Evolutionary conservation across 1,284 basidiomycete species (phyloP), one percentile per base, ranked within the genome.

Genomic region (Rhodotorula sp.): DNA sequence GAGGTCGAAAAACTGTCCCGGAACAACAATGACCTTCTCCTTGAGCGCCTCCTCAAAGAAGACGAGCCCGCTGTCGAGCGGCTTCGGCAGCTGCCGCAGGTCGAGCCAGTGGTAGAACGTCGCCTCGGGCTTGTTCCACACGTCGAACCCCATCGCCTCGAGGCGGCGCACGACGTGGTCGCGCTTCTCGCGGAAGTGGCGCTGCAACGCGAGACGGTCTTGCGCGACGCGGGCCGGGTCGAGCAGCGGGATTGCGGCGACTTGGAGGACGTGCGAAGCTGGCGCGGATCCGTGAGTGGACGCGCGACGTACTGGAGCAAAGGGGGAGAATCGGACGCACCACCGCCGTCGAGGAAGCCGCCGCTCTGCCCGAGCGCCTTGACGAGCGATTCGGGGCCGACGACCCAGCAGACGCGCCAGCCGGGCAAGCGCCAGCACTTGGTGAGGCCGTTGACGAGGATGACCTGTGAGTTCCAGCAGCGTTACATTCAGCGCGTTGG

Each of bases 41-140:
- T 93, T 95, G 57, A 97, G 85, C 50, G 93, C 84, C 82, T 97
- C 94, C 80, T 97, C 94, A 80, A 97, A 97, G 87, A 97, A 96
- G 45, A 90, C 89, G 78, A 97, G 83, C 27, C 94, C 94, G 77
- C 91, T 92, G 83, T 93, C 92, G 56, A 97, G 82, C 10, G 93
- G 94, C 10, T 17, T 77, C 13, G 91, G 90, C 46, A 96, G 85
- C 62, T 84, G 84, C 77, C 89, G 88, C 34, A 97, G 85, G 82
- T 92, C 90, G 65, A 95, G 86, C 92, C 93, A 97, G 80, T 96
- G 89, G 55, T 76, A 76, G 52, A 76, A 76, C 23, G 74, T 72
- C 3, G 56, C 17, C 44, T 58, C 64, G 45, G 74, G 72, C n/a
- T 57, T 49, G 50, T 71, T 83, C 49, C 86, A 84, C 59, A 95